phyloP scores from a whole-genome alignment of 192 early-diverging fungal species.

The Geranomyces variabilis region DNA sequence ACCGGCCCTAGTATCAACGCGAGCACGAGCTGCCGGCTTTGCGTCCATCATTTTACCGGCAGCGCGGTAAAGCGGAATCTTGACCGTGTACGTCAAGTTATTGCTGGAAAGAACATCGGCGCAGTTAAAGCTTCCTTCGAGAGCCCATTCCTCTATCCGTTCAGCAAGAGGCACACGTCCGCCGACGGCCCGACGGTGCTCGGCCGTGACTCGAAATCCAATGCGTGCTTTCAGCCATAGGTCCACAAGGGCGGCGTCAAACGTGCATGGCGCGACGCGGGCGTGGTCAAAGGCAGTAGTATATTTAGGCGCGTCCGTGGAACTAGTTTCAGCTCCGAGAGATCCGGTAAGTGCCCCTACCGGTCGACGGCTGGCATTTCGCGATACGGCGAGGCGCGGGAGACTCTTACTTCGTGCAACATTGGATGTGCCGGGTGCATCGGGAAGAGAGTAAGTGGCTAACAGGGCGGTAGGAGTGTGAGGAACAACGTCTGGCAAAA shows the following conservation, averaged over 20 bases:
- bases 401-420: background rate
- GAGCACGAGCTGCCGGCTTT: background rate
- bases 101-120: conserved; percentile 20
- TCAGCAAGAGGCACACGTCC: background rate
- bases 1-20: background rate
- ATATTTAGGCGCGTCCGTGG: conserved; percentile 1
- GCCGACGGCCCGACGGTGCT: conserved; percentile 10
- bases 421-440: background rate
- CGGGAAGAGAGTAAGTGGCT: background rate
- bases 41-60: background rate
- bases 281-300: conserved; percentile 31
- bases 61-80: conserved; percentile 29
- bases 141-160: conserved; percentile 18
- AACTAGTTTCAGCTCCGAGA: background rate
- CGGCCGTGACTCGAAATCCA: conserved; percentile 26
- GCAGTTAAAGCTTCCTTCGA: conserved; percentile 28
- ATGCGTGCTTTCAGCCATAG: conserved; percentile 25
- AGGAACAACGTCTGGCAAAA: conserved; percentile 17
- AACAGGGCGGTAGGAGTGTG: background rate
- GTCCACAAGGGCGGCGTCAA: conserved; percentile 34
- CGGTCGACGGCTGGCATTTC: conserved; percentile 18
- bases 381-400: conserved; percentile 19
- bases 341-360: background rate
- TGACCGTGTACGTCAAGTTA: conserved; percentile 28
- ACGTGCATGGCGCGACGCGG: conserved; percentile 32